Evolutionary conservation across 1,284 basidiomycete genomes (phyloP).

Genomic region (Pseudozyma sp.): DNA sequence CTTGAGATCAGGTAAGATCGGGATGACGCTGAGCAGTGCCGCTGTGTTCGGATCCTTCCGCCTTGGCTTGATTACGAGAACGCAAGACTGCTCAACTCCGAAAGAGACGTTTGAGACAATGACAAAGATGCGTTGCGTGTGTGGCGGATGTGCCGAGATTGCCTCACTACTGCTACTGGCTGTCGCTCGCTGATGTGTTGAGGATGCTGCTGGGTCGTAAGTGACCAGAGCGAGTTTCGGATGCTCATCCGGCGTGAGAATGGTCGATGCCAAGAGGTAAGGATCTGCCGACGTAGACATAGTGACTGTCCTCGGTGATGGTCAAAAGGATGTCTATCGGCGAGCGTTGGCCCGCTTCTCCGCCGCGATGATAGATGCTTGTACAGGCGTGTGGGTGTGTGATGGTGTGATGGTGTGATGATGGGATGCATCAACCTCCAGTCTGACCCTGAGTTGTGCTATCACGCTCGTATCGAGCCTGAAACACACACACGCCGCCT

Average conservation of each 20-base stretch:
- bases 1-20: constrained; percentile 41
- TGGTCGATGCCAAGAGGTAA: constrained; percentile 44
- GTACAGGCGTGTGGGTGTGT: too few relatives aligned
- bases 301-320: constrained; percentile 9
- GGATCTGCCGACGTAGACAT: constrained; percentile 36
- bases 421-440: background rate
- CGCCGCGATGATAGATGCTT: too few relatives aligned
- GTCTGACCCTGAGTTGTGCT: too few relatives aligned
- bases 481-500: too few relatives aligned
- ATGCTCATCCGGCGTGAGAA: constrained; percentile 46
- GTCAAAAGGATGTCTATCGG: background rate
- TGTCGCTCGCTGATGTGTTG: background rate
- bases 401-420: constrained; percentile 1
- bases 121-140: constrained; percentile 45
- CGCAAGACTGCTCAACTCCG: constrained; percentile 39
- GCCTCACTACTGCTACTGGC: background rate
- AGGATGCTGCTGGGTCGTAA: constrained; percentile 9
- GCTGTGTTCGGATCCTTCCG: constrained; percentile 31
- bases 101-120: constrained; percentile 46
- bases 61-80: constrained; percentile 46
- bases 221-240: constrained; percentile 51
- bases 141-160: constrained; percentile 1
- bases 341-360: background rate
- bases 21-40: constrained; percentile 27
- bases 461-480: too few relatives aligned